Evolutionary conservation across 2,329 filamentous ascomycete genomes (phyloP), one percentile per base, ranked within the genome.

Genomic region (Emydomyces testavorans): DNA sequence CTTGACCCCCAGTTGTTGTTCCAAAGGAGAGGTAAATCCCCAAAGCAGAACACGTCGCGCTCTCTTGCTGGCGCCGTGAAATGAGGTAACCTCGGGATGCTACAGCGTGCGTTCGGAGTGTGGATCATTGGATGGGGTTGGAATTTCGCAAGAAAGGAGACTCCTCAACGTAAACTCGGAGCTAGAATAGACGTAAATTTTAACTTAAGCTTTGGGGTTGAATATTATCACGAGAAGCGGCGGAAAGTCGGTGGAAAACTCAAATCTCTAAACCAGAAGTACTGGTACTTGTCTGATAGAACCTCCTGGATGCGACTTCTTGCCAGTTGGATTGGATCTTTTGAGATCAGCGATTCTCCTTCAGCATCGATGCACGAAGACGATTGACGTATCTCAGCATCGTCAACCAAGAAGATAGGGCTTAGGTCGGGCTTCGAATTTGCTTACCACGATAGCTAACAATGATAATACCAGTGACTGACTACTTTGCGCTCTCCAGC

Each of bases 71-170:
- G 24, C 24, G 40, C 38, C 26, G 34, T 34, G 39, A 37, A 36
- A 48, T 20, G 28, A 48, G 45, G 49, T 51, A 52, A 44, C 50
- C 48, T 52, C 50, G 50, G 50, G 42, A 50, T 41, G 39, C 35
- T 35, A 41, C 42, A 46, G 32, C 29, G n/a, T 48, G 13, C 28
- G 26, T 11, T 16, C 21, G 37, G 2, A 4, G 13, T 28, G 46
- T 48, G 46, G 46, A 43, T 39, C 35, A 40, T 2, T 34, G n/a
- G 34, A 28, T 16, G 31, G 32, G 16, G 18, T 29, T 41, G 28
- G 26, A 40, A 18, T 44, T 21, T 21, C 21, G 16, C 16, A 31
- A 28, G n/a, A 1, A 32, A 32, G 32, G 11, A 16, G 13, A 20
- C n/a, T n/a, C n/a, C n/a, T n/a, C n/a, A n/a, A n/a, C n/a, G n/a